phyloP scores from a whole-genome alignment of 495 filamentous ascomycete genomes.

The Hypoxylon subgilvum region DNA sequence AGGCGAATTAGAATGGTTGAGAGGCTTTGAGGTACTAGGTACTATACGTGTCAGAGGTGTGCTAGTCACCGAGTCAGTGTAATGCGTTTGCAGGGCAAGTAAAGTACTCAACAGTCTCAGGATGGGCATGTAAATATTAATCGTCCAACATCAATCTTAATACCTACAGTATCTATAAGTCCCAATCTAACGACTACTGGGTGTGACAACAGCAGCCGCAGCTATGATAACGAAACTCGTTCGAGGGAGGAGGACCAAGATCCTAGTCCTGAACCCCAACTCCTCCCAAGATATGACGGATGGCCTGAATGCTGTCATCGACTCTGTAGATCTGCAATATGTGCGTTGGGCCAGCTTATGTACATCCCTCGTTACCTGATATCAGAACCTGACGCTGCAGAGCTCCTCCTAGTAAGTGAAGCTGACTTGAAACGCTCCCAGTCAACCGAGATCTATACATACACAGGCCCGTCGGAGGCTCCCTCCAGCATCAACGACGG shows the following conservation, averaged over 20 bases:
- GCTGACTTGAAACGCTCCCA: slow-evolving; percentile 17
- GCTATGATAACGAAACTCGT: slow-evolving; percentile 42
- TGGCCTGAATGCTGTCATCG: slow-evolving; percentile 68
- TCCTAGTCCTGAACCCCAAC: slow-evolving; percentile 92
- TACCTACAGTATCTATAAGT: too few species aligned
- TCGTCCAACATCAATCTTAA: too few species aligned
- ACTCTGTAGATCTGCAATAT: slow-evolving; percentile 53
- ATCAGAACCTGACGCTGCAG: too few species aligned
- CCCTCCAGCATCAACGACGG: slow-evolving; percentile 71
- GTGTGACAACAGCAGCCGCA: neutral
- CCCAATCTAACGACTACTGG: too few species aligned
- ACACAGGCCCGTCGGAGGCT: slow-evolving; percentile 57
- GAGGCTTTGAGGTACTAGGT: too few species aligned
- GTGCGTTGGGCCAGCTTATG: slow-evolving; percentile 41
- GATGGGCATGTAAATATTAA: too few species aligned
- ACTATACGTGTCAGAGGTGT: too few species aligned
- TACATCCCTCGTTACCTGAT: neutral
- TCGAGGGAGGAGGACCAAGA: slow-evolving; percentile 47
- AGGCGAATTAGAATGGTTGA: too few species aligned
- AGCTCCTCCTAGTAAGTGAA: neutral
- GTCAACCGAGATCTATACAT: slow-evolving; percentile 53
- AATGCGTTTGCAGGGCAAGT: too few species aligned
- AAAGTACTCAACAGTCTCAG: too few species aligned
- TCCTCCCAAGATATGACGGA: slow-evolving; percentile 83
- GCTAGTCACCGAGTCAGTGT: neutral